A percentile compares a stretch with the other conserved stretches of the same genome.
Conservation (phyloP, 805 yeast genomes). For the Millerozyma miso region DNA sequence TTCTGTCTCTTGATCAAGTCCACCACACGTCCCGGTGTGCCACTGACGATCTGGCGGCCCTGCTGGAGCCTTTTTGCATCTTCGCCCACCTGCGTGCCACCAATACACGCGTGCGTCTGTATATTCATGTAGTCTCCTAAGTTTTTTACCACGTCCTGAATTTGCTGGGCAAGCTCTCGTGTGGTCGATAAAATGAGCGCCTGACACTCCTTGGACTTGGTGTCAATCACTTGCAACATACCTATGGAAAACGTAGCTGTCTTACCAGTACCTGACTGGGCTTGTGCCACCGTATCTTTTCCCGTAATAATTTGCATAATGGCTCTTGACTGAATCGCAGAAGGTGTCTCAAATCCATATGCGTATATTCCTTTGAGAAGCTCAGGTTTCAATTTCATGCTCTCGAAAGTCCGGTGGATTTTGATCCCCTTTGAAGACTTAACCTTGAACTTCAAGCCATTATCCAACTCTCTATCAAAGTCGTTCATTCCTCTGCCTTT, state of each 20-base stretch:
- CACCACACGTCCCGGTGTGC: constrained; percentile 94
- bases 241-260: constrained; percentile 97
- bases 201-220: constrained; percentile 70
- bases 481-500: constrained; percentile 32
- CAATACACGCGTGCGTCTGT: constrained; percentile 87
- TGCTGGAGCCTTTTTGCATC: constrained; percentile 71
- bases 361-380: constrained; percentile 60
- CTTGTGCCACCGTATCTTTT: constrained; percentile 95
- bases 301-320: constrained; percentile 92
- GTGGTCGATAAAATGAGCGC: constrained; percentile 93
- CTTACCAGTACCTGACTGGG: constrained; percentile 99
- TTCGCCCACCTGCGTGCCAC: constrained; percentile 81
- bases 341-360: constrained; percentile 93
- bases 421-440: constrained; percentile 50
- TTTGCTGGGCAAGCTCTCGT: constrained; percentile 92
- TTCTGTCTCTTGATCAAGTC: constrained; percentile 87
- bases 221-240: constrained; percentile 81
- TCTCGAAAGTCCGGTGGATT: constrained; percentile 45
- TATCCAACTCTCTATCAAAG: constrained; percentile 57
- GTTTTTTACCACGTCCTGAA: constrained; percentile 80
- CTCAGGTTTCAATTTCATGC: constrained; percentile 38
- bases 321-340: constrained; percentile 97
- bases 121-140: constrained; percentile 86
- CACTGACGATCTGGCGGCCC: constrained; percentile 90
- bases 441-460: constrained; percentile 43